Base-by-base conservation (phyloP, 148 eudicot genomes). In the Rhododendron simsii region DNA sequence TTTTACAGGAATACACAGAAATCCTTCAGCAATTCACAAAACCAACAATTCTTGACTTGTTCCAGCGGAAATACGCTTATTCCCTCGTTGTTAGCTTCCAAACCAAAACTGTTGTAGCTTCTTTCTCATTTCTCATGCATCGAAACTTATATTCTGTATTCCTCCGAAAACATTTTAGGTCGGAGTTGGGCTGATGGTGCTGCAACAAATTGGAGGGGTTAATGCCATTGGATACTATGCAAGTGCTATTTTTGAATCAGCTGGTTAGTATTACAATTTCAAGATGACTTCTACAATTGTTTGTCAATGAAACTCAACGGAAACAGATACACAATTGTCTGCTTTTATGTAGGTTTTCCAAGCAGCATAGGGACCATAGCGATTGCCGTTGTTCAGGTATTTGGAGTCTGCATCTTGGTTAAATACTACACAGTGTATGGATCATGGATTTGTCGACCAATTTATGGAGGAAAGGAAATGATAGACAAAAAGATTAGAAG, bases 141-240 rank as follows among this genome's bases (percentile, higher is more conserved):
- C 9, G 0, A 37, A 20, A 13, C 16, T 79, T 4, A 10, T 57
- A 41, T 44, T 15, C 69, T 2, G 3, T 21, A 77, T 8, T 9
- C 26, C 3, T 9, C 7, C 14, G 37, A 28, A 13, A 26, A 83
- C 37, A 61, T 55, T 26, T 7, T 81, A 93, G 96, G 93, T 94
- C 74, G 96, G 96, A 88, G 93, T 94, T 78, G 96, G 96, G 84
- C 87, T 94, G 77, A 94, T 94, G 94, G 91, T 92, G 65, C 86
- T 92, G 83, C 96, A 94, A 87, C 96, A 94, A 80, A 86, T 91
- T 79, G 94, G 94, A 90, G 94, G 96, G 71, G 91, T 91, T 59
- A 92, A 91, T 73, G 96, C 86, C 53, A 84, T 92, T 84, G 93
- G 87, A 33, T 92, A 85, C 73, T 94, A 92, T 85, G 93, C 94